These are phyloP conservation scores for Pestalotiopsis sp. DNA, from an alignment of 2,329 filamentous ascomycete species.

Conservation along the genomic window DNA sequence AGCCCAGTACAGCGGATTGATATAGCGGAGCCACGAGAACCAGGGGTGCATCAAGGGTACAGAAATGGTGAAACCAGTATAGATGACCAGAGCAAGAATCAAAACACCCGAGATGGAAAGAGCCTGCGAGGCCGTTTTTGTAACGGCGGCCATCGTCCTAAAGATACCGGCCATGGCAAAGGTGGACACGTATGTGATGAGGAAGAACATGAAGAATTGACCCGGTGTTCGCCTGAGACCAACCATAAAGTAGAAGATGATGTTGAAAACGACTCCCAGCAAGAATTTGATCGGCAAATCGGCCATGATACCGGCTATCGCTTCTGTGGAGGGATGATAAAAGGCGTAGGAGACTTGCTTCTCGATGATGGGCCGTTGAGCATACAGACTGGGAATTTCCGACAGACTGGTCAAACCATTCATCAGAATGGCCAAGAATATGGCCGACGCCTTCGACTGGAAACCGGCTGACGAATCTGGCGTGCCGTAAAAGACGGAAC, in stretches of 20 bases:
- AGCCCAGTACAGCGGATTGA: constrained; percentile 74
- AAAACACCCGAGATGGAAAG: constrained; percentile 56
- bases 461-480: constrained; percentile 54
- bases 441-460: constrained; percentile 55
- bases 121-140: constrained; percentile 65
- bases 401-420: constrained; percentile 61
- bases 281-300: constrained; percentile 54
- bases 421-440: constrained; percentile 64
- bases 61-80: constrained; percentile 60
- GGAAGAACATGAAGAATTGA: constrained; percentile 76
- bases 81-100: constrained; percentile 62
- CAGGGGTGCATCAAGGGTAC: constrained; percentile 67
- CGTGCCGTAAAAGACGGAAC: constrained; percentile 60
- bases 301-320: constrained; percentile 19
- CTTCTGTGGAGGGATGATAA: constrained; percentile 24
- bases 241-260: constrained; percentile 61
- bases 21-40: constrained; percentile 76
- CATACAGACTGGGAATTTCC: constrained; percentile 52
- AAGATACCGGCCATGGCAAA: constrained; percentile 79
- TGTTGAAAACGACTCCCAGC: constrained; percentile 52
- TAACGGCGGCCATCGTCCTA: constrained; percentile 72
- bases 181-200: constrained; percentile 69
- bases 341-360: constrained; percentile 46
- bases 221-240: constrained; percentile 59
- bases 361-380: constrained; percentile 48